Evolutionary conservation across 108 stramenopile genomes (phyloP).

Genomic region (Nannochloropsis gaditana): DNA sequence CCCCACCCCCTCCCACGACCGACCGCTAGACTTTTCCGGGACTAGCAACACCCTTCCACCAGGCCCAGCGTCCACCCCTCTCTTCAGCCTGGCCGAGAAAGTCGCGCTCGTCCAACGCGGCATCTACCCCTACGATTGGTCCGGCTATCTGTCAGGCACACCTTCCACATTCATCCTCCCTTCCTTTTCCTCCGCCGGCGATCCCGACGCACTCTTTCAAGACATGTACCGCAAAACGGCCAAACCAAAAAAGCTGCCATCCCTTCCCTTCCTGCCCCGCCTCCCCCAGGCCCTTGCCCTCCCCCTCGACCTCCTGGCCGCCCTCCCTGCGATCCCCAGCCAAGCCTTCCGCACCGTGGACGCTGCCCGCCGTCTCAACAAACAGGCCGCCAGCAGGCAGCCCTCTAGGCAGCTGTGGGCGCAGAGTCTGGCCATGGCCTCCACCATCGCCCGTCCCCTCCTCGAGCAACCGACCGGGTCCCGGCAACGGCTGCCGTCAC

Average conservation of each 20-base stretch:
- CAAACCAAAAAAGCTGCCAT: background rate
- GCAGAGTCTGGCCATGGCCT: background rate
- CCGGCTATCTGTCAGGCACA: background rate
- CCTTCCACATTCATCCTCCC: background rate
- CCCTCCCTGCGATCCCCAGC: background rate
- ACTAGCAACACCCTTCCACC: background rate
- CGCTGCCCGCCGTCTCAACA: background rate
- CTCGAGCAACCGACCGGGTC: background rate
- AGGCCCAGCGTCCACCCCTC: background rate
- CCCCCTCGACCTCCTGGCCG: background rate
- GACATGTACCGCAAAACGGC: background rate
- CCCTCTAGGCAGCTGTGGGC: background rate
- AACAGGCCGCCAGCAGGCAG: background rate
- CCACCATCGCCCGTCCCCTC: background rate
- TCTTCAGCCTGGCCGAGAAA: background rate
- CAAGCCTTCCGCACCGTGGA: background rate
- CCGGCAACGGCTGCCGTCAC: too few species aligned
- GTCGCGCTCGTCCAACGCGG: background rate
- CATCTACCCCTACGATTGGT: background rate
- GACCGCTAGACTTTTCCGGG: background rate
- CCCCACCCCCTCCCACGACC: background rate
- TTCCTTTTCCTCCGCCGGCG: background rate
- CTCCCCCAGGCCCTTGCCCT: background rate
- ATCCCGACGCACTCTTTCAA: background rate
- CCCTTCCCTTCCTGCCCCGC: conserved; percentile 13